Evolutionary conservation across 2,329 filamentous ascomycete genomes (phyloP).

Genomic region (Myotisia sp.): DNA sequence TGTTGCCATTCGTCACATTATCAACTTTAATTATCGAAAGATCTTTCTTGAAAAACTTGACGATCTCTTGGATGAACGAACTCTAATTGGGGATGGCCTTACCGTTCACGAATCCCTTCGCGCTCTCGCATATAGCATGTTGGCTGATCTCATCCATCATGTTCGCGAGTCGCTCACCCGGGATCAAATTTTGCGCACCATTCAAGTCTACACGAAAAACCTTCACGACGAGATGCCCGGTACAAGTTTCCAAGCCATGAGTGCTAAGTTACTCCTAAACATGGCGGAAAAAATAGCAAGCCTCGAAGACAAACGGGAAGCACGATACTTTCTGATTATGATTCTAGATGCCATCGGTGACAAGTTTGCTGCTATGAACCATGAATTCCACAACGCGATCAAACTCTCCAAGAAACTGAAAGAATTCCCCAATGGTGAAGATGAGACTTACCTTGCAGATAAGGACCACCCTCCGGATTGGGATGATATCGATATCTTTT

Average conservation of each 20-base stretch:
- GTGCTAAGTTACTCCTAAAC: constrained; percentile 87
- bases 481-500: constrained; percentile 97
- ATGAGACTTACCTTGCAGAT: constrained; percentile 74
- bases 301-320: constrained; percentile 82
- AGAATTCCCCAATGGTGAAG: constrained; percentile 49
- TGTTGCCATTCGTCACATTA: constrained; percentile 93
- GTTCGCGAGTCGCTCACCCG: constrained; percentile 77
- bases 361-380: constrained; percentile 96
- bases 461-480: constrained; percentile 72
- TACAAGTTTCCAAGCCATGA: constrained; percentile 99
- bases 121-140: constrained; percentile 92
- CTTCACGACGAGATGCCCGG: constrained; percentile 91
- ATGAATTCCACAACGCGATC: constrained; percentile 85
- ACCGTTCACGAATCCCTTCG: constrained; percentile 96
- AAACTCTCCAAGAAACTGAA: constrained; percentile 72
- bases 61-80: constrained; percentile 83
- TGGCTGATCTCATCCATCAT: constrained; percentile 95
- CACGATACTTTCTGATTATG: constrained; percentile 89
- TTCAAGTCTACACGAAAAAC: constrained; percentile 94
- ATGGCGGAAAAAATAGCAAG: constrained; percentile 98
- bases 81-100: constrained; percentile 83
- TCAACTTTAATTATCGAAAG: constrained; percentile 95
- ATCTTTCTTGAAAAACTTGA: constrained; percentile 93
- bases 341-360: constrained; percentile 96
- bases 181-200: constrained; percentile 86